Conservation (phyloP, 306 rosid species). For the Crotalaria pallida region DNA sequence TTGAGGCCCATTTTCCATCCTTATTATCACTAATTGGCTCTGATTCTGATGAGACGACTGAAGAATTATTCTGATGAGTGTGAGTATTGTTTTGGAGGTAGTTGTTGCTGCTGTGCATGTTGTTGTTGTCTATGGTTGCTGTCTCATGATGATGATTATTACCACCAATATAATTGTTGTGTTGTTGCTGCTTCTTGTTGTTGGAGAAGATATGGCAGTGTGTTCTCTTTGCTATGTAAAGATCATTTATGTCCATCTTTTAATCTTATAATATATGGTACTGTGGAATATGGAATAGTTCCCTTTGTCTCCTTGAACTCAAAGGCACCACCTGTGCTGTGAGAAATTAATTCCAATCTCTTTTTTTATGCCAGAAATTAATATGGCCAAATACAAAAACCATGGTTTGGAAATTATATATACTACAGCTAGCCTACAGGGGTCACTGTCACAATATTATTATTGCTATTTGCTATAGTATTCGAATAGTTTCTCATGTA, state of each 20-base stretch:
- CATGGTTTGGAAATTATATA: conserved; percentile 19
- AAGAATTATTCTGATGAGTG: conserved; percentile 49
- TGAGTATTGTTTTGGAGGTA: conserved; percentile 15
- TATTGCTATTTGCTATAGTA: no score
- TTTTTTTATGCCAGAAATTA: neutral
- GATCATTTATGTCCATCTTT: conserved; percentile 43
- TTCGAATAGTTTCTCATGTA: no score
- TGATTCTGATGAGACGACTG: conserved; percentile 27
- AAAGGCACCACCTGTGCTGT: neutral
- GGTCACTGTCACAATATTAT: conserved; percentile 12
- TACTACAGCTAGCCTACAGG: no score
- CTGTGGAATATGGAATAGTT: neutral
- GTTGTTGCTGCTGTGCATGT: conserved; percentile 42
- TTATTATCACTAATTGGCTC: conserved; percentile 4
- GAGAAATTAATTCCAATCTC: conserved; percentile 5
- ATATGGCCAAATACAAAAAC: conserved; percentile 28
- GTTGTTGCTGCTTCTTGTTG: neutral
- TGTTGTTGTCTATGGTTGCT: conserved; percentile 26
- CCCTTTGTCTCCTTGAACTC: conserved; percentile 19
- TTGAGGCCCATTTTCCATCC: conserved; percentile 51
- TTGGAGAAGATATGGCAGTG: conserved; percentile 17
- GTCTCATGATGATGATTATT: conserved; percentile 4
- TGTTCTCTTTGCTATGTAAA: conserved; percentile 34
- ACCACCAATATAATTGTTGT: neutral
- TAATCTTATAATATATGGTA: no score